Percentiles rank a stretch among this genome's conserved stretches.
phyloP scores from a whole-genome alignment of 768 basidiomycete genomes.

The Stropharia rugosoannulata region DNA sequence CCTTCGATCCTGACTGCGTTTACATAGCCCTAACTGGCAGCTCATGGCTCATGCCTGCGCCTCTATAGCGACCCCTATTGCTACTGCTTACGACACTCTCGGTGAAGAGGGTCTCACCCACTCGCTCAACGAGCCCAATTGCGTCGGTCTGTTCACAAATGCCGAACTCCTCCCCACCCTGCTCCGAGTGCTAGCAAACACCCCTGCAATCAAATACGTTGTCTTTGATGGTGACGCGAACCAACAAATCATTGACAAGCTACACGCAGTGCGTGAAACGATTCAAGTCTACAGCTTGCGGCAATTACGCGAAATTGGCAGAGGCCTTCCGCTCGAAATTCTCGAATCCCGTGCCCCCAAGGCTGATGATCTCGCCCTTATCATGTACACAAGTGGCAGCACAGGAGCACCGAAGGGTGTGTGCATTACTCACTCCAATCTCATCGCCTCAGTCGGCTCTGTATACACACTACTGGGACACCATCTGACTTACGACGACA shows the following conservation, averaged over 20 bases:
- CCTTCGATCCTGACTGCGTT: constrained; percentile 6
- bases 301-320: constrained; percentile 71
- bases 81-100: constrained; percentile 95
- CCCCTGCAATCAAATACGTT: constrained; percentile 75
- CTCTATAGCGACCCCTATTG: constrained; percentile 76
- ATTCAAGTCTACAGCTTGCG: constrained; percentile 66
- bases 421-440: constrained; percentile 82
- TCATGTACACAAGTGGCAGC: constrained; percentile 81
- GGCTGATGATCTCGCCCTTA: constrained; percentile 44
- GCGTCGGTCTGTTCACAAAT: constrained; percentile 87
- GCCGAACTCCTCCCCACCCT: constrained; percentile 85
- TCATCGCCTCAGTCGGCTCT: constrained; percentile 86
- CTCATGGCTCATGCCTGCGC: constrained; percentile 81
- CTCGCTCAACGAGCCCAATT: constrained; percentile 82
- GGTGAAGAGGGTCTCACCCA: constrained; percentile 87
- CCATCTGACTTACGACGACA: constrained; percentile 58
- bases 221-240: constrained; percentile 81
- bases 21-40: constrained; percentile 79
- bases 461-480: constrained; percentile 70
- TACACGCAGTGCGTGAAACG: constrained; percentile 53
- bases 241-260: constrained; percentile 51
- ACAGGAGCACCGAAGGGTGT: constrained; percentile 97
- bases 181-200: constrained; percentile 65
- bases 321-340: constrained; percentile 47
- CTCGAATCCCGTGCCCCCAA: constrained; percentile 48